A percentile compares a stretch with the other conserved stretches of the same genome.
Evolutionary conservation across 495 filamentous ascomycete species (phyloP).

Genomic region (Xylaria cubensis): DNA sequence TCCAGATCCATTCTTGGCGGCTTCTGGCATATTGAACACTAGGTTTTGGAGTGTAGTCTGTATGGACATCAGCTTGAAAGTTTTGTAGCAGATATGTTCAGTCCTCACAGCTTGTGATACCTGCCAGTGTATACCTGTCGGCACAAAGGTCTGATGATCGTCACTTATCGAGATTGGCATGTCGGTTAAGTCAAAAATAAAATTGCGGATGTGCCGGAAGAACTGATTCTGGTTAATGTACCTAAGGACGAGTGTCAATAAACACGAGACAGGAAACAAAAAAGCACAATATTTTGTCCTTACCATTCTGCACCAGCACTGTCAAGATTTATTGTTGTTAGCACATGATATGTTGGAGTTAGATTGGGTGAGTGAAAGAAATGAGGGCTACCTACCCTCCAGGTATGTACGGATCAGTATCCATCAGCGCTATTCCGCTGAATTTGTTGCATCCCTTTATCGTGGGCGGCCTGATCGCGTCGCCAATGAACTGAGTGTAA

Average conservation of each 20-base stretch:
- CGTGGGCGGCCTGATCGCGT: background rate
- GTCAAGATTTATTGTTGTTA: too few species aligned
- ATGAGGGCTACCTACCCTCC: background rate
- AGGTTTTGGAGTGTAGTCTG: slow-evolving; percentile 55
- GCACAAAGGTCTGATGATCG: slow-evolving; percentile 40
- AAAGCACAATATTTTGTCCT: too few species aligned
- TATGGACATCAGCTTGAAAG: too few species aligned
- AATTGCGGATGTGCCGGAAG: slow-evolving; percentile 45
- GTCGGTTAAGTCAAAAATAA: slow-evolving; percentile 43
- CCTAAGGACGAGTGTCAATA: too few species aligned
- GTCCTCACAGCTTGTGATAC: slow-evolving; percentile 41
- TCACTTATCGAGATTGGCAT: slow-evolving; percentile 15
- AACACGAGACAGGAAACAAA: too few species aligned
- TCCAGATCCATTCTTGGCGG: slow-evolving; percentile 32
- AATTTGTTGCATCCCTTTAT: background rate
- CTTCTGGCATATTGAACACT: slow-evolving; percentile 53
- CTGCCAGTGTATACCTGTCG: slow-evolving; percentile 49
- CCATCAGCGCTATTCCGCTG: background rate
- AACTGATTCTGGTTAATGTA: slow-evolving; percentile 44
- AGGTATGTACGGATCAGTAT: background rate
- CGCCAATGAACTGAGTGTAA: slow-evolving; percentile 23
- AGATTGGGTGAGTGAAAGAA: too few species aligned
- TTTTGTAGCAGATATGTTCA: too few species aligned
- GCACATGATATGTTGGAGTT: too few species aligned
- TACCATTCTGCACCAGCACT: too few species aligned